phyloP scores from a whole-genome alignment of 306 rosid genomes.

The Prunus mira region DNA sequence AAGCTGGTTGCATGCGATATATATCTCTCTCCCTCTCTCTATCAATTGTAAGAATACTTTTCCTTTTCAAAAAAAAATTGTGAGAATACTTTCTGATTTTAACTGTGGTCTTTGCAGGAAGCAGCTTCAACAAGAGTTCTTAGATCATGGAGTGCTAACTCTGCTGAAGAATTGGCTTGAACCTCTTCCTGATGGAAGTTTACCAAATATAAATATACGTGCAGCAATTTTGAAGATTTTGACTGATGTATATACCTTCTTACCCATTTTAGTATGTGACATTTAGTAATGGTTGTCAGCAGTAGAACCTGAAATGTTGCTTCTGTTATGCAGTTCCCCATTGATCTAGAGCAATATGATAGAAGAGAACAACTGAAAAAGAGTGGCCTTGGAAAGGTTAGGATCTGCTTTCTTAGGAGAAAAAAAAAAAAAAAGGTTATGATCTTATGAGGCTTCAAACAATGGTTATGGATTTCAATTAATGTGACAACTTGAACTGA shows the following conservation, averaged over 20 bases:
- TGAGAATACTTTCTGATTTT: background rate
- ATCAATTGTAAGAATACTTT: background rate
- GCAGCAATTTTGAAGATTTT: constrained; percentile 78
- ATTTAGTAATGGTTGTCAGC: constrained; percentile 6
- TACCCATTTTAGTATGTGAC: constrained; percentile 12
- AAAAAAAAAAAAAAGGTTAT: background rate
- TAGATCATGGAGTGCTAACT: constrained; percentile 87
- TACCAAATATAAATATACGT: constrained; percentile 85
- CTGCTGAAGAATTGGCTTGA: constrained; percentile 91
- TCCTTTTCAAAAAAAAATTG: background rate
- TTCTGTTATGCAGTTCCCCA: constrained; percentile 67
- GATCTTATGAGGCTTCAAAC: background rate
- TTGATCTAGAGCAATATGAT: constrained; percentile 87
- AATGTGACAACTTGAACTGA: constrained; percentile 14
- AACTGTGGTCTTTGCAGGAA: constrained; percentile 46
- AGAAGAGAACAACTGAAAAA: constrained; percentile 91
- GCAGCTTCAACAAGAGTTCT: constrained; percentile 86
- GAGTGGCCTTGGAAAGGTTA: constrained; percentile 97
- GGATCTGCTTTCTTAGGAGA: background rate
- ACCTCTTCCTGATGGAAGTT: constrained; percentile 96
- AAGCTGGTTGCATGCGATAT: constrained; percentile 23
- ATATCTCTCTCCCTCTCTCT: background rate
- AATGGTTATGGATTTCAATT: background rate
- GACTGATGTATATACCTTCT: constrained; percentile 59
- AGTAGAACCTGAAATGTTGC: constrained; percentile 22